Conservation (phyloP, 1,284 basidiomycete species). For the Limonomyces culmigenus region DNA sequence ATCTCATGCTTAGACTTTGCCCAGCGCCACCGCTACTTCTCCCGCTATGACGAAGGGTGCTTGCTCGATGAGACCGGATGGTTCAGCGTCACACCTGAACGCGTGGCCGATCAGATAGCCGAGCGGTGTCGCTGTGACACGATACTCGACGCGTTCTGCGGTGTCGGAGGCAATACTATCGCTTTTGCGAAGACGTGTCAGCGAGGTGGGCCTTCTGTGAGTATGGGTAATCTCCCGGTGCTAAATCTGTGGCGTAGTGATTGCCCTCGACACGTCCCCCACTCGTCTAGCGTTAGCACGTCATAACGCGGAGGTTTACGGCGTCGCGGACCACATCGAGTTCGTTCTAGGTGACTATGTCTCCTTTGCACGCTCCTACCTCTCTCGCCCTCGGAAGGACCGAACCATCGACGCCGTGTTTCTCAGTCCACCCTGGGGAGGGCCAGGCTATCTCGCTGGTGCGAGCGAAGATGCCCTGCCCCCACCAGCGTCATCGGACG, state of each 20-base stretch:
- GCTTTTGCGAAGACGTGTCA: constrained; percentile 94
- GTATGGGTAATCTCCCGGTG: not conserved
- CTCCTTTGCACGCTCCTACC: constrained; percentile 52
- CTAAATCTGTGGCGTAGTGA: constrained; percentile 35
- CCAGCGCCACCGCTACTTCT: constrained; percentile 72
- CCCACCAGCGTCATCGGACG: constrained; percentile 6
- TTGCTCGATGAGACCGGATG: constrained; percentile 81
- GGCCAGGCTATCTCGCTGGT: constrained; percentile 49
- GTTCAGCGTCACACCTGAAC: constrained; percentile 94
- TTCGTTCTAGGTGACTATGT: constrained; percentile 85
- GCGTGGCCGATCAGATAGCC: constrained; percentile 82
- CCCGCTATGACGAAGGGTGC: constrained; percentile 63
- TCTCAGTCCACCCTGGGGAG: constrained; percentile 89
- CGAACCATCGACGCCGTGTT: constrained; percentile 74
- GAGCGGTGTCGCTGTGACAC: constrained; percentile 76
- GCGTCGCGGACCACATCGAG: constrained; percentile 86
- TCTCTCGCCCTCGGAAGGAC: constrained; percentile 12
- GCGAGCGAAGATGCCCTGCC: constrained; percentile 3
- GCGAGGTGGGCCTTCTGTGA: constrained; percentile 37
- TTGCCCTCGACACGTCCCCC: constrained; percentile 82
- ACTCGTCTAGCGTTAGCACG: constrained; percentile 72
- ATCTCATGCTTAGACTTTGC: constrained; percentile 47
- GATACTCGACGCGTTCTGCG: constrained; percentile 89
- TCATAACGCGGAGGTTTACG: constrained; percentile 87
- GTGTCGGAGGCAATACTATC: constrained; percentile 95